Evolutionary conservation across 257 asterid species (phyloP), one percentile per base, ranked within the genome.

Genomic region (Paulownia fortunei): DNA sequence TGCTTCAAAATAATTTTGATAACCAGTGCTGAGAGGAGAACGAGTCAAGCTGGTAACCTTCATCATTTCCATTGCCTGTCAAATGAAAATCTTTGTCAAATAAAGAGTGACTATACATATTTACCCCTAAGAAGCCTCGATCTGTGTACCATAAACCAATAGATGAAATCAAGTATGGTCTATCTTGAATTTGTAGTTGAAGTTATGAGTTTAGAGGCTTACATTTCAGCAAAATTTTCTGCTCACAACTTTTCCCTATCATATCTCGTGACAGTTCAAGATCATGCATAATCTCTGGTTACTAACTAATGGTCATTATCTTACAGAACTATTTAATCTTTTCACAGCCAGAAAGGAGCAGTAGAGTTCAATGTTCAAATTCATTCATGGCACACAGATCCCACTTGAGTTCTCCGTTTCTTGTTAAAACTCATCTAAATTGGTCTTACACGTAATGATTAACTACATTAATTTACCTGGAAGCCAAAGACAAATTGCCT

Each of bases 31-130:
- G 51, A 47, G 51, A 6, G 87, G 77, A 64, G 87, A 64, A n/a
- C 30, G 42, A 15, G 37, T 54, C 44, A 84, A 76, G 86, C 83
- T 82, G 6, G 36, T 79, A 52, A 89, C 93, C 87, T 91, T 95
- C 97, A 95, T 74, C 92, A 95, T 89, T 73, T 93, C 94, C 97
- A 95, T 93, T 55, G 99, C 99, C 99, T 95, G 90, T 72, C 77
- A 68, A 76, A 77, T 44, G 24, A 16, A 67, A 67, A 18, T 52
- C 12, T 62, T 39, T 30, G 16, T 71, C 56, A 72, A 61, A 51
- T 34, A 18, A 26, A 44, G 18, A 26, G 32, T 9, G 49, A 60
- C 46, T 23, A 21, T 21, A 13, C 3, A 30, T 18, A n/a, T n/a
- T n/a, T n/a, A n/a, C n/a, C n/a, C n/a, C n/a, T n/a, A n/a, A n/a